phyloP scores from a whole-genome alignment of 1,284 basidiomycete species.

The Tetrapyrgos nigripes region DNA sequence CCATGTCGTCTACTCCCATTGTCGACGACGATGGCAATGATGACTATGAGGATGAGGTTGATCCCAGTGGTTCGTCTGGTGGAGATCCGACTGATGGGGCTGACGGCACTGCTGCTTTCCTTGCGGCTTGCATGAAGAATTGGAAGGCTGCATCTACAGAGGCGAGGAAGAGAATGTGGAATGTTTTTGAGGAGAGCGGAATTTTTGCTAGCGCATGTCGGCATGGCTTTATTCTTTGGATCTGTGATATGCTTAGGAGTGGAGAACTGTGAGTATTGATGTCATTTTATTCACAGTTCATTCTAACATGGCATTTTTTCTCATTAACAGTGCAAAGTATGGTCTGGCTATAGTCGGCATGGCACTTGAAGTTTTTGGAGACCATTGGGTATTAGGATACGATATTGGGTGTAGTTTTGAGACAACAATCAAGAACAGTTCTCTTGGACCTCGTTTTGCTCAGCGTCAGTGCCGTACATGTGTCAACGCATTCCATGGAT shows the following conservation, averaged over 20 bases:
- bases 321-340: slow-evolving; percentile 37
- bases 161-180: slow-evolving; percentile 35
- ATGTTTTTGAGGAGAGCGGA: slow-evolving; percentile 36
- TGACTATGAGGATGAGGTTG: slow-evolving; percentile 10
- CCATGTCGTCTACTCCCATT: background rate
- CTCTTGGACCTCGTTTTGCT: slow-evolving; percentile 33
- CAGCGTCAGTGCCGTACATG: slow-evolving; percentile 38
- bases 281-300: background rate
- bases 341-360: slow-evolving; percentile 34
- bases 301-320: background rate
- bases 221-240: slow-evolving; percentile 38
- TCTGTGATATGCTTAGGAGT: slow-evolving; percentile 41
- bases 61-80: background rate
- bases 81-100: slow-evolving; percentile 10
- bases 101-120: background rate
- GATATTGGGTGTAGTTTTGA: slow-evolving; percentile 42
- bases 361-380: slow-evolving; percentile 28
- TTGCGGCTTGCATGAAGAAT: slow-evolving; percentile 22
- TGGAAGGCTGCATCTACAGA: slow-evolving; percentile 29
- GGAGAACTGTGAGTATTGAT: slow-evolving; percentile 37
- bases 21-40: background rate
- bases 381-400: slow-evolving; percentile 32
- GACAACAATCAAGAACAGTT: slow-evolving; percentile 31
- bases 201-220: slow-evolving; percentile 38
- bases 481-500: too few relatives aligned